Base-by-base conservation (phyloP, 2,329 filamentous ascomycete genomes). In the Diaporthe australafricana region DNA sequence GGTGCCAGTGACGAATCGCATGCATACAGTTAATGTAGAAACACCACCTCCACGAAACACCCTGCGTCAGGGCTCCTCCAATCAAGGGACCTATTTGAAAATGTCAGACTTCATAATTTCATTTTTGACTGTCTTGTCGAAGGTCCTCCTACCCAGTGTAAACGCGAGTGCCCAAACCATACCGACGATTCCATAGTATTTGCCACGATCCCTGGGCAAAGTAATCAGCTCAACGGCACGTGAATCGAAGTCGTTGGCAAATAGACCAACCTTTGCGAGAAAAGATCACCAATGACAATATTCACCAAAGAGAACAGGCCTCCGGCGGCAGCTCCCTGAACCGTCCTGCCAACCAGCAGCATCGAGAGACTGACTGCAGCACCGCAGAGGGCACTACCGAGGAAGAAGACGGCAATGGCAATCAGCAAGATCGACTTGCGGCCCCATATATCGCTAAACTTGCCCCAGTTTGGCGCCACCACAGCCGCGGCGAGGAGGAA, bases 401-500 rank as follows among this genome's bases (percentile, higher is more conserved):
- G 72, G 47, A 83, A 79, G 72, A 85, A 84, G 1, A 83, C 70
- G 3, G 42, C 74, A 1, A 78, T 73, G 0, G 81, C 82, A 3
- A 76, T 63, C 1, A 84, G 75, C 3, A 84, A 62, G 38, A 83
- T 78, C 0, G 80, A 80, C 70, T 84, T 84, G 20, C 83, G 80
- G 5, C 83, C 83, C 81, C 81, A 85, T 38, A 84, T 84, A 71
- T 85, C 83, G 22, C 78, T 80, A 67, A 83, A 76, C 62, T 82
- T 83, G 0, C 87, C 89, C 90, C 90, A 92, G 69, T 90, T 87
- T 1, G 90, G 89, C 0, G 84, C 85, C 0, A 84, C 83, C 0
- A 89, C 88, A 0, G 89, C 88, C 75, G 88, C 89, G 14, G 89
- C 89, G 7, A 92, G 86, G 0, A 92, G 80, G 77, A 90, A 93